phyloP scores from a whole-genome alignment of 768 basidiomycete species.

The Vararia minispora region DNA sequence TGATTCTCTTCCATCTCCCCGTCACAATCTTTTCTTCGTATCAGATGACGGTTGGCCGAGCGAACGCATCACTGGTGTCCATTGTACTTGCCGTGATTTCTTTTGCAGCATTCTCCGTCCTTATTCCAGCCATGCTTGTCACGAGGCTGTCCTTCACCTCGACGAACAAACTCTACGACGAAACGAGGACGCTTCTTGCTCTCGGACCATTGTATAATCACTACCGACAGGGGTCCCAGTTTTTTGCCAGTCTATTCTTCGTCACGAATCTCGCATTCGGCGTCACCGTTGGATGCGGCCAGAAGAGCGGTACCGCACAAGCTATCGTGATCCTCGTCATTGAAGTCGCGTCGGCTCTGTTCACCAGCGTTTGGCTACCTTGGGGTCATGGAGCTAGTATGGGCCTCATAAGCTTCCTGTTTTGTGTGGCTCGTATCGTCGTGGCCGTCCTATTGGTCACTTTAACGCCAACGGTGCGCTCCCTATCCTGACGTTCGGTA shows the following conservation, averaged over 20 bases:
- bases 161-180: slow-evolving; percentile 88
- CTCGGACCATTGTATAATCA: slow-evolving; percentile 93
- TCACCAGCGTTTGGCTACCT: slow-evolving; percentile 90
- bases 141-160: slow-evolving; percentile 70
- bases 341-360: slow-evolving; percentile 77
- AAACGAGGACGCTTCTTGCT: slow-evolving; percentile 82
- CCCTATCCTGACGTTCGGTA: slow-evolving; percentile 8
- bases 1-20: slow-evolving; percentile 90
- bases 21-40: slow-evolving; percentile 88
- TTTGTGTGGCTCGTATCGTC: slow-evolving; percentile 84
- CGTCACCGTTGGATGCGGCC: slow-evolving; percentile 79
- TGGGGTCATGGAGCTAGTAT: slow-evolving; percentile 97
- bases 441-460: slow-evolving; percentile 87
- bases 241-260: slow-evolving; percentile 77
- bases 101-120: slow-evolving; percentile 69
- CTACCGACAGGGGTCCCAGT: slow-evolving; percentile 82
- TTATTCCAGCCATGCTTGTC: slow-evolving; percentile 65
- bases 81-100: slow-evolving; percentile 74
- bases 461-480: slow-evolving; percentile 73
- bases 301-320: slow-evolving; percentile 84
- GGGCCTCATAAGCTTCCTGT: slow-evolving; percentile 91
- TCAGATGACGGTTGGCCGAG: slow-evolving; percentile 56
- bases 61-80: slow-evolving; percentile 42
- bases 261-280: slow-evolving; percentile 76
- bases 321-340: slow-evolving; percentile 82